A percentile compares a stretch with the other conserved stretches of the same genome.
phyloP scores from a whole-genome alignment of 2,329 filamentous ascomycete species.

The Acrocalymma vagum region DNA sequence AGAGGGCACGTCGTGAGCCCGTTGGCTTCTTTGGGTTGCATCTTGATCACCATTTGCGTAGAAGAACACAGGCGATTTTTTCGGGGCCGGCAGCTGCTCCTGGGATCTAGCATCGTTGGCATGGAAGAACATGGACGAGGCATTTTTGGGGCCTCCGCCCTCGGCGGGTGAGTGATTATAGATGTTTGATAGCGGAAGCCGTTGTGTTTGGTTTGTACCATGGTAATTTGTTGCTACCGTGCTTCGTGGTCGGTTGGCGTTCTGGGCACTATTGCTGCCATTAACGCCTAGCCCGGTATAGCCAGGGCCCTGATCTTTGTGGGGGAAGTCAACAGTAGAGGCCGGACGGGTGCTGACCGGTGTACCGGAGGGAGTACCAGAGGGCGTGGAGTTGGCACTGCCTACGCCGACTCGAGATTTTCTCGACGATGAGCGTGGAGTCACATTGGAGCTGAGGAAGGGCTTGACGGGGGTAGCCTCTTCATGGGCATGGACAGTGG shows the following conservation, averaged over 20 bases:
- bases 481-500: constrained; percentile 57
- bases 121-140: constrained; percentile 84
- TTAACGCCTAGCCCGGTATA: constrained; percentile 30
- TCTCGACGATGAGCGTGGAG: constrained; percentile 78
- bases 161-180: constrained; percentile 38
- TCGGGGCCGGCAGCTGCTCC: constrained; percentile 40
- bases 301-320: constrained; percentile 36
- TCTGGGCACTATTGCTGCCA: constrained; percentile 26
- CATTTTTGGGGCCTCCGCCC: constrained; percentile 29
- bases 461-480: constrained; percentile 63
- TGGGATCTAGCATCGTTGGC: constrained; percentile 73
- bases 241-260: constrained; percentile 46
- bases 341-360: constrained; percentile 44
- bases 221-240: constrained; percentile 38
- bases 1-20: constrained; percentile 38
- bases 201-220: constrained; percentile 29
- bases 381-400: constrained; percentile 73
- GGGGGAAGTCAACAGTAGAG: constrained; percentile 38
- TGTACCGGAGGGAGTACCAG: constrained; percentile 62
- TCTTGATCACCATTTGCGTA: constrained; percentile 61
- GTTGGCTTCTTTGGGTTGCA: constrained; percentile 27
- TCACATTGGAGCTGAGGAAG: constrained; percentile 74
- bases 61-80: constrained; percentile 59
- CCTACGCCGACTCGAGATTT: constrained; percentile 71
- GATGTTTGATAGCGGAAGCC: constrained; percentile 32